Conservation (phyloP, 169 alveolate genomes). For the Plasmodium billcollinsi region DNA sequence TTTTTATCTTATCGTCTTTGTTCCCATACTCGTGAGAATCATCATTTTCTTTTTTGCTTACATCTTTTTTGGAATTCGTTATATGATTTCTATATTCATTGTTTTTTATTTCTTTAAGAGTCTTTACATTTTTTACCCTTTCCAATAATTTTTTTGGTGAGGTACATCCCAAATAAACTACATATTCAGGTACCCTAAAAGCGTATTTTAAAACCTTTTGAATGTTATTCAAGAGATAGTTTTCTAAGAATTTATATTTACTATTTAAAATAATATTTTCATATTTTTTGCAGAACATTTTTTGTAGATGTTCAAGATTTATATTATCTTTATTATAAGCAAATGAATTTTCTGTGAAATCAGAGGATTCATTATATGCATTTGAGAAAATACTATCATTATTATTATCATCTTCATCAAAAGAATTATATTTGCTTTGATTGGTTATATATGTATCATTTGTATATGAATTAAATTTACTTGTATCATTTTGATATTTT, state of each 20-base stretch:
- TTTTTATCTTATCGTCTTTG: not conserved
- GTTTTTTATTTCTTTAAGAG: not conserved
- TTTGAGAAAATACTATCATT: too few relatives aligned
- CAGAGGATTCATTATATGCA: not conserved
- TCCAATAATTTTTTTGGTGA: slow-evolving; percentile 9
- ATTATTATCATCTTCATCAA: not conserved
- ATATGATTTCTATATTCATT: not conserved
- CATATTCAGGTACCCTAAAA: slow-evolving; percentile 53
- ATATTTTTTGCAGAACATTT: slow-evolving; percentile 21
- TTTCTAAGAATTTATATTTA: slow-evolving; percentile 25
- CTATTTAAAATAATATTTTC: slow-evolving; percentile 36
- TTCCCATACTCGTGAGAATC: not conserved
- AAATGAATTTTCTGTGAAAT: not conserved
- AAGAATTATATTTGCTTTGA: not conserved
- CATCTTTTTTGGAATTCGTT: not conserved
- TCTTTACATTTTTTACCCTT: not conserved
- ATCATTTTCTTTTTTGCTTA: not conserved
- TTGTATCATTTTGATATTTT: not conserved
- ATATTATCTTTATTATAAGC: slow-evolving; percentile 5
- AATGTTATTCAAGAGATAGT: slow-evolving; percentile 25
- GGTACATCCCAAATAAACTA: slow-evolving; percentile 18
- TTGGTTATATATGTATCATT: not conserved
- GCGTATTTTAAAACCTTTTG: slow-evolving; percentile 55
- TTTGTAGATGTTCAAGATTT: not conserved
- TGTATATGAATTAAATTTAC: not conserved